Base-by-base conservation (phyloP, 129 eudicot genomes). In the Lactuca sativa region DNA sequence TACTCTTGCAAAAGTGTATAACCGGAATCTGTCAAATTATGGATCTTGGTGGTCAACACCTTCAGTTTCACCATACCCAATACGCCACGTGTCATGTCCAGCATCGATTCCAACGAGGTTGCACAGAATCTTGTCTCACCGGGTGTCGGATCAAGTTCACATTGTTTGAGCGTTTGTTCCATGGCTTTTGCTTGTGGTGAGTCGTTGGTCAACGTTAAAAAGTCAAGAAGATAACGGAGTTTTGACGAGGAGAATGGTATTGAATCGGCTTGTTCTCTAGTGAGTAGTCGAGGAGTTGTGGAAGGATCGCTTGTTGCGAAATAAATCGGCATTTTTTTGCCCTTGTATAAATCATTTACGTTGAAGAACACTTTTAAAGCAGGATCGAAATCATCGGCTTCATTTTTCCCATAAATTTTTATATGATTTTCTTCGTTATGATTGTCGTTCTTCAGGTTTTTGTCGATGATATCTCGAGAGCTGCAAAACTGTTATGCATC, bases 301-400 rank as follows among this genome's bases (percentile, higher is more conserved):
- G 74, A 80, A 16, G 87, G 81, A 34, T 84, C 85, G n/a, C 58
- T 84, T 31, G 13, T 52, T n/a, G 87, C 80, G 70, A 92, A 92
- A 75, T 72, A 88, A 37, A 92, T 70, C 2, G 76, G 74, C 74
- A 92, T 80, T 2, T 60, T 71, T n/a, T 86, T 78, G 10, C 95
- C 91, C 1, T 18, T 57, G 75, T 86, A 76, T 15, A 92, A 84
- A 69, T 81, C 88, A 1, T 82, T 36, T 30, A 77, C 72, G 4
- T 62, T 69, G 77, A 92, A 88, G 86, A 92, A 92, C 41, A 92
- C 91, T 3, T 57, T 77, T 6, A 79, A 67, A 67, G 86, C 80
- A 64, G 95, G 95, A 62, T 90, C 90, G 63, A 77, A 55, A 63
- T 69, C 76, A 3, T 55, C 34, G 33, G 31, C 52, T 54, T 55